Conservation (phyloP, 306 rosid species). For the Benincasa hispida region DNA sequence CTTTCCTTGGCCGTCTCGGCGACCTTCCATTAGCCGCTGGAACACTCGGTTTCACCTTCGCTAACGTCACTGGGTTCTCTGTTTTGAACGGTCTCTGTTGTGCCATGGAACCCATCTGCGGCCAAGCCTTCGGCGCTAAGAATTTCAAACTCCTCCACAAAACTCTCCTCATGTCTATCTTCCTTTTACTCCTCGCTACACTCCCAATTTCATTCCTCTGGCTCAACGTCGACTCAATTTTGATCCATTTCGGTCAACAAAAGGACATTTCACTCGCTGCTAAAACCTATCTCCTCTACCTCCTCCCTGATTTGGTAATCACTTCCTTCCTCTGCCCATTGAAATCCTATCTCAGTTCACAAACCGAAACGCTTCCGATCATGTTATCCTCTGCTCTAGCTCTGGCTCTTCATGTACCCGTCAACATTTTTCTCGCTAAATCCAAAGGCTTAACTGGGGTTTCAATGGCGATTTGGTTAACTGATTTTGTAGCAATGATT, state of each 20-base stretch:
- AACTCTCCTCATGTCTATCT: constrained; percentile 60
- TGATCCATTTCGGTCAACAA: constrained; percentile 61
- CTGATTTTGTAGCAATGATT: constrained; percentile 49
- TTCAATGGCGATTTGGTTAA: constrained; percentile 71
- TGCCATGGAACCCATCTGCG: constrained; percentile 93
- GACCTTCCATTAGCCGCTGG: constrained; percentile 71
- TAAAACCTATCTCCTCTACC: constrained; percentile 34
- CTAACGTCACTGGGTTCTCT: constrained; percentile 87
- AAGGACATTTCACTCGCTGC: constrained; percentile 48
- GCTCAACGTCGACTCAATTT: constrained; percentile 63
- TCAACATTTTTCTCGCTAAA: constrained; percentile 47
- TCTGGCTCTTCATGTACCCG: constrained; percentile 54
- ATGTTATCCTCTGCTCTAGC: constrained; percentile 59
- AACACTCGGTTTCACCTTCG: constrained; percentile 71
- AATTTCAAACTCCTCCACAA: constrained; percentile 66
- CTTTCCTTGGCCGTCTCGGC: constrained; percentile 65
- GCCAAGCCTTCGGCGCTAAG: constrained; percentile 84
- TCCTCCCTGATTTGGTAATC: constrained; percentile 59
- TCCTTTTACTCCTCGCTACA: constrained; percentile 35
- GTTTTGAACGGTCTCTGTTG: constrained; percentile 64
- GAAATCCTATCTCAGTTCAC: constrained; percentile 67
- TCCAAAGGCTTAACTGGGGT: constrained; percentile 63
- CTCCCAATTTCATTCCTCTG: constrained; percentile 70
- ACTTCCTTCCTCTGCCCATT: constrained; percentile 65
- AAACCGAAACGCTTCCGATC: constrained; percentile 55